A percentile compares a stretch with the other conserved stretches of the same genome.
Evolutionary conservation across 768 basidiomycete genomes (phyloP).

Genomic region (Obba rivulosa): DNA sequence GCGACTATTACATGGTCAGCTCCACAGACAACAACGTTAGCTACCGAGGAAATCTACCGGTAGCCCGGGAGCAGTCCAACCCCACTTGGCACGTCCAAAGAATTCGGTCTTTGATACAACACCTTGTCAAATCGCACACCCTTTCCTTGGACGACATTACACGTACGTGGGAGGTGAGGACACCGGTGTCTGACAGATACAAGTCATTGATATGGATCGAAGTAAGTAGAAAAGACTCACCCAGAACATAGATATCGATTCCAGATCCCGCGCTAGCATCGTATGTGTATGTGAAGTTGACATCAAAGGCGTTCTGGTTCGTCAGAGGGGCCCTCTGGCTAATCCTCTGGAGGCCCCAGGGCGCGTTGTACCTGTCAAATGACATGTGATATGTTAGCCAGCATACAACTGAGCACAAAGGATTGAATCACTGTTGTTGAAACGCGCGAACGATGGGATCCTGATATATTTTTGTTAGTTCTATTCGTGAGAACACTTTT

Average conservation of each 20-base stretch:
- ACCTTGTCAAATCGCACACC: too few species aligned
- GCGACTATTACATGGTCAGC: background rate
- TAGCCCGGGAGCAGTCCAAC: too few species aligned
- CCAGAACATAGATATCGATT: conserved; percentile 40
- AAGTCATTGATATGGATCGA: background rate
- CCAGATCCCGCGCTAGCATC: conserved; percentile 27
- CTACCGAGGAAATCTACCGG: too few species aligned
- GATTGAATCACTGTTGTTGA: background rate
- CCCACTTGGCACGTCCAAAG: too few species aligned
- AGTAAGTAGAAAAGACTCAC: conserved; percentile 18
- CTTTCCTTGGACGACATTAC: background rate
- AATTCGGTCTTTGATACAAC: too few species aligned
- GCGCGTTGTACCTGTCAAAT: conserved; percentile 13
- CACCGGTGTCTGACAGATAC: conserved; percentile 12
- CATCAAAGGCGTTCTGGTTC: conserved; percentile 6
- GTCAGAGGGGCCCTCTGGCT: conserved; percentile 8
- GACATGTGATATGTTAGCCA: too few species aligned
- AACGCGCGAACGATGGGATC: conserved; percentile 10
- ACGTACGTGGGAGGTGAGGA: conserved; percentile 18
- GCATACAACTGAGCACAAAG: background rate
- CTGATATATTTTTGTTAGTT: conserved; percentile 6
- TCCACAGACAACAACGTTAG: too few species aligned
- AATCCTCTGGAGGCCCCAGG: conserved; percentile 19
- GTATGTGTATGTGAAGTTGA: conserved; percentile 21
- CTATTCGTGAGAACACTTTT: too few species aligned